Base-by-base conservation (phyloP, 140 eudicot genomes). In the Cichorium intybus region DNA sequence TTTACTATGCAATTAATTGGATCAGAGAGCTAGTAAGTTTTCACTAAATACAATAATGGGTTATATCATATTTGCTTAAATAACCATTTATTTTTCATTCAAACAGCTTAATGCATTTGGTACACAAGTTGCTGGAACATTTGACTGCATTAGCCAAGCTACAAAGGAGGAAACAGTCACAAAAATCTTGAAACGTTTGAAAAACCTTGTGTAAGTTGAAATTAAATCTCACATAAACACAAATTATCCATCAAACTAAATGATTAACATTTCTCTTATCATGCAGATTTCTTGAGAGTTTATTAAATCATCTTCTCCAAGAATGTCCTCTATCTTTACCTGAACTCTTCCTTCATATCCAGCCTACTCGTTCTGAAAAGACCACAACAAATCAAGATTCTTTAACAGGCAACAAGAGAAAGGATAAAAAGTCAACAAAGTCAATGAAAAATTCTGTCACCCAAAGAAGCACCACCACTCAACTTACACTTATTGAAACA, bases 1-100 rank as follows among this genome's bases (percentile, higher is more conserved):
- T 89, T 37, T 86, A 85, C 71, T 85, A 89, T 83, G 95, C 97
- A 59, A 85, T 79, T 53, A 89, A 89, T 68, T 89, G 97, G 97
- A 80, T 83, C 39, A 62, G 97, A 56, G 97, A 89, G 71, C 88
- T 89, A 62, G 97, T 86, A 77, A 74, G 81, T 79, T 14, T 29
- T 43, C 35, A 79, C 35, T 24, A n/a, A 64, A 52, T 28, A 59
- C 34, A 68, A 21, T 23, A 49, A 61, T 41, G 61, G 41, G 16
- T 41, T 56, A 51, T 54, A 18, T 70, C 10, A 53, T 62, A 73
- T 61, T 43, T n/a, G 4, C 72, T 37, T 52, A 16, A 21, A 7
- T 17, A 34, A 24, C 64, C 29, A 27, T 50, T 70, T 37, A 48
- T 23, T 39, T 74, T 55, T 62, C 15, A 73, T 79, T 33, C 34